Percentiles rank a stretch among this genome's conserved stretches.
phyloP scores from a whole-genome alignment of 2,329 filamentous ascomycete species.

The Graphilbum ipis-grandicollis region DNA sequence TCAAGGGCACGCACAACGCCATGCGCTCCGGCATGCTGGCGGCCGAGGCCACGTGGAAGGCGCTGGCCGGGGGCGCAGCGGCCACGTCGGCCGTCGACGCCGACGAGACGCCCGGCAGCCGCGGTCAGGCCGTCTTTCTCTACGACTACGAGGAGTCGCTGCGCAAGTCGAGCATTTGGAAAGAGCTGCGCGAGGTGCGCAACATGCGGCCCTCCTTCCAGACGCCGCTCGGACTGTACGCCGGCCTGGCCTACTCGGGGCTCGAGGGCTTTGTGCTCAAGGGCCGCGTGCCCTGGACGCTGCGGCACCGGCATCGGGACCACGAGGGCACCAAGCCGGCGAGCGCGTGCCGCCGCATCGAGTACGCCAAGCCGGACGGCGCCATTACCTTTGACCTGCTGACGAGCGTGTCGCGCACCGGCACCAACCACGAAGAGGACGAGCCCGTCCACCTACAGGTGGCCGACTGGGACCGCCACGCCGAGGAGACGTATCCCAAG shows the following conservation, averaged over 20 bases:
- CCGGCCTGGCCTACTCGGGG: constrained; percentile 82
- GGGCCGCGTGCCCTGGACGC: constrained; percentile 77
- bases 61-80: constrained; percentile 32
- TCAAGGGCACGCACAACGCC: constrained; percentile 95
- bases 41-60: constrained; percentile 74
- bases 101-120: not conserved
- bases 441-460: constrained; percentile 94
- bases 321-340: constrained; percentile 64
- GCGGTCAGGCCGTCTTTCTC: constrained; percentile 53
- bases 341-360: constrained; percentile 69
- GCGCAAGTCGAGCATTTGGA: constrained; percentile 77
- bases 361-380: constrained; percentile 92
- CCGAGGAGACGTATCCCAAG: constrained; percentile 62
- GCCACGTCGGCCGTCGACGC: not conserved
- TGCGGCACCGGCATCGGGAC: constrained; percentile 70
- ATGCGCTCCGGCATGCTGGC: constrained; percentile 97
- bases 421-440: constrained; percentile 97
- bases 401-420: constrained; percentile 85
- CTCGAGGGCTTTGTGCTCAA: constrained; percentile 78
- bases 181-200: constrained; percentile 82
- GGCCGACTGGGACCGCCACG: constrained; percentile 85
- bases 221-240: constrained; percentile 68
- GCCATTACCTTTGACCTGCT: constrained; percentile 92
- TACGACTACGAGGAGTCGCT: constrained; percentile 88
- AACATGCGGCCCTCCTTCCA: constrained; percentile 98